Base-by-base conservation (phyloP, 1,139 yeast species). In the Lodderomyces metapsilosis region DNA sequence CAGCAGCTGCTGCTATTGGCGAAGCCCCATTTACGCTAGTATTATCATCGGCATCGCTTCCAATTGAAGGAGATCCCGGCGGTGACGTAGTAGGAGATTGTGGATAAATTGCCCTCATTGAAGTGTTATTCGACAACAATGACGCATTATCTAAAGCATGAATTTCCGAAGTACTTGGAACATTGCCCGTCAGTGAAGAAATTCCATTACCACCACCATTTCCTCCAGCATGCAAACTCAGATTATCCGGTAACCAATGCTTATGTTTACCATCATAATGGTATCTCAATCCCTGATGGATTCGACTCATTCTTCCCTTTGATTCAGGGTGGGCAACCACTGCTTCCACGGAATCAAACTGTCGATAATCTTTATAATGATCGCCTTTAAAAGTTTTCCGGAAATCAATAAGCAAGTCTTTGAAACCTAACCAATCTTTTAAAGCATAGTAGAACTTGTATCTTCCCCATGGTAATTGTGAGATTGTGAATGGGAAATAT, bases 241-340 rank as follows among this genome's bases (percentile, higher is more conserved):
- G 53, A 32, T 50, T 51, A 41, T 56, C 66, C 0, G 88, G 85
- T 6, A 92, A 64, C 98, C 98, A 92, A 58, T 89, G 89, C 52
- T 87, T 88, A 22, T 79, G 80, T 42, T 78, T 76, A 0, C 97
- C 97, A 38, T 88, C 86, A 42, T 80, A 76, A 36, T 81, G 79
- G 58, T 88, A 89, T 34, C 99, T 64, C 48, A 91, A 63, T 0
- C 99, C 99, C 45, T 88, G 86, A 48, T 84, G 80, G 36, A 92
- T 77, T 46, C 95, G 75, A 41, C 85, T 80, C 70, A 79, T 71
- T 40, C 94, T 66, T 0, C 92, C 80, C 15, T 70, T 68, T 1
- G 88, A 76, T 24, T 75, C 76, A 1, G 88, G 88, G 49, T 83
- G 89, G 2, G 87, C 84, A 33, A 84, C 71, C 21, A 78, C 56